Evolutionary conservation across 495 filamentous ascomycete species (phyloP), one percentile per base, ranked within the genome.

Genomic region (Aspergillus indologenus): DNA sequence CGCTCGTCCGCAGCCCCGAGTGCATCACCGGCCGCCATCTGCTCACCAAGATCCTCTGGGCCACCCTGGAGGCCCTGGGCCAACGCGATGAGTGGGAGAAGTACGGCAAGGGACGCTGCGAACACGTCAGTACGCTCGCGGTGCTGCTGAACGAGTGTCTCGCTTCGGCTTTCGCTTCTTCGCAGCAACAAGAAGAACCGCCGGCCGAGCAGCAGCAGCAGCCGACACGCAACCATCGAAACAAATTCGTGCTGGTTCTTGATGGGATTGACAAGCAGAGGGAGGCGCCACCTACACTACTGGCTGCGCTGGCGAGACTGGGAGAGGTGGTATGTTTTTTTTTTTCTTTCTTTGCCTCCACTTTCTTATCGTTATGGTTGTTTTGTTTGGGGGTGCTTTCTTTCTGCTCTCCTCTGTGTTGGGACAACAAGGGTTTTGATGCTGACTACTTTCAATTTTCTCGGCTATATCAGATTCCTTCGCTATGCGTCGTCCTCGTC

Each of bases 21-120:
- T 97, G 91, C 66, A 89, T 98, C 53, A 96, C 92, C 0, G 87
- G 84, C 0, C 86, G 94, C 24, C 94, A 98, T 73, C 76, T 98
- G 7, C 86, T 95, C 75, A 88, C 60, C 70, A 83, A 59, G 73
- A 84, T 70, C 70, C 78, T 69, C 40, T 88, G 67, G 69, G 71
- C 56, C 40, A 70, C 54, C 11, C 74, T 71, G 56, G 67, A 68
- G 45, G 71, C 63, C 58, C 64, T 78, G 68, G 81, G 46, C 17
- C 71, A 59, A 67, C 69, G 65, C 61, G 54, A 71, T 67, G 64
- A 78, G 44, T 73, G 72, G 68, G 68, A 74, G 42, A 67, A 61
- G 48, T 74, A 71, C 26, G 76, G 76, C 17, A 81, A 81, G 52
- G 76, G 78, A 21, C 78, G 86, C 58, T 95, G 90, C 69, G 92